Base-by-base conservation (phyloP, 768 basidiomycete species). In the Lentinula sp. region DNA sequence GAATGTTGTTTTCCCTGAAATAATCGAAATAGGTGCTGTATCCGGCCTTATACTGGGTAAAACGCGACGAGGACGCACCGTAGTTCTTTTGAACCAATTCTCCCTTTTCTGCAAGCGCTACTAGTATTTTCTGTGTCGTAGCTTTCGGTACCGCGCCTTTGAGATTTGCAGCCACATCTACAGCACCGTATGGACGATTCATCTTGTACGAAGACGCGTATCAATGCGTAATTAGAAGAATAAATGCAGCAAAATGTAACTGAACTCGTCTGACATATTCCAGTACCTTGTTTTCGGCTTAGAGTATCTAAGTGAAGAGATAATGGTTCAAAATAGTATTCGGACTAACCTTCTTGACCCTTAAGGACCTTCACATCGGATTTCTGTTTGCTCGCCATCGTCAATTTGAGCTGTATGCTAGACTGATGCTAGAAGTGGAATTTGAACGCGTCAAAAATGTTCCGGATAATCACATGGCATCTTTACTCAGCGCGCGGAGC, bases 141-240 rank as follows among this genome's bases (percentile, higher is more conserved):
- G 91, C 75, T 70, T 97, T 97, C 6, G 91, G 86, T 4, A 96
- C 87, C 9, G 88, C 87, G 55, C 91, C 91, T 72, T 95, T 95
- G 35, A 97, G 76, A 73, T 97, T 97, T 9, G 93, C 91, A 15
- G 90, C 82, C 5, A 96, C 87, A 70, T 97, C 94, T 39, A 95
- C 93, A 62, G 92, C 93, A 7, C 93, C 93, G 68, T 88, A 39
- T 9, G 56, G 61, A 15, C 61, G 23, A 52, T 62, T 62, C 61
- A 62, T 62, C 61, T 62, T 20, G 43, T 54, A 43, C 15, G 13
- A 35, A 51, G 57, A 51, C 39, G 57, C 16, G 57, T 37, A 51
- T 39, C 10, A 20, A 23, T n/a, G 46, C 28, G 53, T 35, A 49
- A 8, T 43, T 33, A 59, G 16, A 13, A 6, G 33, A 39, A 36